Evolutionary conservation across 495 filamentous ascomycete species (phyloP), one percentile per base, ranked within the genome.

Genomic region (Glarea lozoyensis): DNA sequence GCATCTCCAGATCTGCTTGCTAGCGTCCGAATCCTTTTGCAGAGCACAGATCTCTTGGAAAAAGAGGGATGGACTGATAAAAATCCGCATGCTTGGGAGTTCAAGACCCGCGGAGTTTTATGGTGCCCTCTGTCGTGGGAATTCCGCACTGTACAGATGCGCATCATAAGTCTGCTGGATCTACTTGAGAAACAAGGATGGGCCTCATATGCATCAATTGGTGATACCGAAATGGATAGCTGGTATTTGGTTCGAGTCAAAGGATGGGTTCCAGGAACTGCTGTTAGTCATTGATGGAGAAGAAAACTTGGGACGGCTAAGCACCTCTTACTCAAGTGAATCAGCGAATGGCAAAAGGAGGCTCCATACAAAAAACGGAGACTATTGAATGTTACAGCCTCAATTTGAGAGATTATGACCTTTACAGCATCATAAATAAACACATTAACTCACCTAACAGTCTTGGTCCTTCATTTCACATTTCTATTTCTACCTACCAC

Each of bases 171-270:
- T 21, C 30, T 52, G 45, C 22, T 52, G 34, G 49, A 48, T 34
- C 16, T 20, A n/a, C 42, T 52, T 35, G 49, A 52, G 40, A 35
- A 10, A 1, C 16, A 48, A 25, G 49, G 49, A n/a, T 52, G 49
- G 49, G 45, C 36, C 34, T 41, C 48, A 20, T 52, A 52, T 23
- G 44, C 44, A 10, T 48, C 40, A 27, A 21, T 52, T 21, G 7
- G 2, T n/a, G 35, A 38, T 7, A 37, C 35, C n/a, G 40, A 52
- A 10, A 48, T 45, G 1, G 49, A 52, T 29, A 52, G 40, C 39
- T 52, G 49, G 49, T 45, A 48, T 42, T 52, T 44, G 17, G 45
- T 52, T 5, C 42, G 30, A 25, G 40, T 48, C n/a, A 48, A 38
- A 25, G 5, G 5, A 5, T 52, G 49, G 49, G 40, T 47, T 33